Conservation (phyloP, 1,139 yeast species). For the Meyerozyma sp. region DNA sequence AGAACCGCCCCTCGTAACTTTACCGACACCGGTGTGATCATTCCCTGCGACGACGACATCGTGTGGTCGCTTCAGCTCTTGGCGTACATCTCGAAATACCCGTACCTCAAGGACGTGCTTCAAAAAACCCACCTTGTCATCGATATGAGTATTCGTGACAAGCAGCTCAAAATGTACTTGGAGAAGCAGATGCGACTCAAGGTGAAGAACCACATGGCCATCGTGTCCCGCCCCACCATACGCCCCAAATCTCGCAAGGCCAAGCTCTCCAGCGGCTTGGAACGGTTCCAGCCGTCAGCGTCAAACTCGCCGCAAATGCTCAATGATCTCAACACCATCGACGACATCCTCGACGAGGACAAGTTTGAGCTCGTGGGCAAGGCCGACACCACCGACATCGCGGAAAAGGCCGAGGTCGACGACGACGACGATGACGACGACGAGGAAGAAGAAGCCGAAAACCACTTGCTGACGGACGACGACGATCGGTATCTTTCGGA, state of each 20-base stretch:
- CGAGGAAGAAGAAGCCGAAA: constrained; percentile 14
- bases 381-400: constrained; percentile 9
- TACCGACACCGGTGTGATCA: constrained; percentile 63
- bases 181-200: constrained; percentile 35
- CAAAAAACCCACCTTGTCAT: constrained; percentile 64
- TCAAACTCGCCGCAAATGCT: constrained; percentile 41
- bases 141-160: constrained; percentile 49
- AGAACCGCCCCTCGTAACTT: constrained; percentile 57
- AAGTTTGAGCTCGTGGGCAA: constrained; percentile 25
- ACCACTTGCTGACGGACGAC: constrained; percentile 7
- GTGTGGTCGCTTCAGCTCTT: constrained; percentile 88
- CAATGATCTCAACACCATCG: constrained; percentile 26
- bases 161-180: constrained; percentile 33
- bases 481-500: constrained; percentile 10
- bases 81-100: constrained; percentile 90
- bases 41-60: constrained; percentile 89
- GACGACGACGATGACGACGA: constrained; percentile 24
- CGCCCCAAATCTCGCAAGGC: constrained; percentile 33
- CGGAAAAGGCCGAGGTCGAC: constrained; percentile 20
- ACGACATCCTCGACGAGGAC: constrained; percentile 30
- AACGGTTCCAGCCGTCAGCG: constrained; percentile 31
- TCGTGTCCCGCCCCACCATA: constrained; percentile 27
- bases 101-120: constrained; percentile 66
- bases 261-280: constrained; percentile 13
- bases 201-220: constrained; percentile 25